Evolutionary conservation across 1,284 basidiomycete species (phyloP).

Genomic region (Boletus sp.): DNA sequence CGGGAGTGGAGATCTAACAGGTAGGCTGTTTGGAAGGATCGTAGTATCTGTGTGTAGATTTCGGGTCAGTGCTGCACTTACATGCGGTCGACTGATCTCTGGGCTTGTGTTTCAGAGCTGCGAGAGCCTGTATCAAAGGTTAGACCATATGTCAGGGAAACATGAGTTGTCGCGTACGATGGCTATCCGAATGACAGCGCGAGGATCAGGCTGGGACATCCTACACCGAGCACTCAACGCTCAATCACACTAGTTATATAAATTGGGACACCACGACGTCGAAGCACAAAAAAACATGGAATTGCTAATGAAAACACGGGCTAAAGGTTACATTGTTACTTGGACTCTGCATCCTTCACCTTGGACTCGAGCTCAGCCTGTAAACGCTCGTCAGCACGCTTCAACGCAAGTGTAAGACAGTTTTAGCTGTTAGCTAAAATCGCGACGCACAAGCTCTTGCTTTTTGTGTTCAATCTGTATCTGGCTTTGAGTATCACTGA

Average conservation of each 20-base stretch:
- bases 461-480: conserved; percentile 57
- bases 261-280: neutral
- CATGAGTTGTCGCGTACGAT: conserved; percentile 16
- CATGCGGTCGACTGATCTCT: conserved; percentile 23
- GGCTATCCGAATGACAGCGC: conserved; percentile 22
- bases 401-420: conserved; percentile 11
- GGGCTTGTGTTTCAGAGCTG: conserved; percentile 28
- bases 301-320: conserved; percentile 10
- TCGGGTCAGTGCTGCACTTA: conserved; percentile 7
- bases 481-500: conserved; percentile 2
- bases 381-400: conserved; percentile 17
- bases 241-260: neutral
- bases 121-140: conserved; percentile 20
- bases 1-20: conserved; percentile 29
- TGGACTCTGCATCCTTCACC: conserved; percentile 24
- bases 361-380: conserved; percentile 32
- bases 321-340: conserved; percentile 9
- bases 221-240: neutral
- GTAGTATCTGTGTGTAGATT: neutral
- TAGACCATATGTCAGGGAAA: neutral
- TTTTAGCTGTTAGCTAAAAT: conserved; percentile 7
- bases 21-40: conserved; percentile 23
- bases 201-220: conserved; percentile 18
- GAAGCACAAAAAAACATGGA: neutral
- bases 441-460: conserved; percentile 50